A percentile compares a stretch with the other conserved stretches of the same genome.
Evolutionary conservation across 2,329 filamentous ascomycete genomes (phyloP).

Genomic region (Tolypocladium ovalisporum): DNA sequence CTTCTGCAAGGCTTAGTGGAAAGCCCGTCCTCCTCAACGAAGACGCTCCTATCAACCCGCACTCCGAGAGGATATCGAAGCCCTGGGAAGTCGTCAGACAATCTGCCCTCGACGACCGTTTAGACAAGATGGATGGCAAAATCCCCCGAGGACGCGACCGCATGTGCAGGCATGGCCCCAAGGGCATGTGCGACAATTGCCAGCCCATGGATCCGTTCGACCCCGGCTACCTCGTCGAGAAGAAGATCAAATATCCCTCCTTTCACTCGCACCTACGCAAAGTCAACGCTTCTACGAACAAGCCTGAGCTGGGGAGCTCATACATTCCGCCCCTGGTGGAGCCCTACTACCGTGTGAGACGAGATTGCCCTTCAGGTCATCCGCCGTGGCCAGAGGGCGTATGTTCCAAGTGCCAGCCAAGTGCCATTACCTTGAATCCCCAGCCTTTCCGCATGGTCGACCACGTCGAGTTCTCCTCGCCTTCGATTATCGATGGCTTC

Average conservation of each 20-base stretch:
- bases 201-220: conserved; percentile 95
- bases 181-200: conserved; percentile 99
- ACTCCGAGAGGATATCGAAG: conserved; percentile 42
- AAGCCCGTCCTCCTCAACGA: conserved; percentile 61
- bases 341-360: conserved; percentile 82
- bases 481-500: conserved; percentile 76
- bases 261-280: conserved; percentile 94
- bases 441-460: conserved; percentile 96
- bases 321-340: conserved; percentile 94
- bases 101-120: conserved; percentile 71
- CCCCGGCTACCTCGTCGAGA: conserved; percentile 76
- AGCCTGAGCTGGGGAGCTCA: conserved; percentile 83
- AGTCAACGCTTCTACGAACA: conserved; percentile 92
- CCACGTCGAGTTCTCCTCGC: conserved; percentile 89
- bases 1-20: conserved; percentile 65
- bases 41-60: conserved; percentile 56
- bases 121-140: conserved; percentile 86
- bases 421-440: conserved; percentile 88
- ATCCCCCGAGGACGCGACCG: conserved; percentile 68
- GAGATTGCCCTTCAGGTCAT: conserved; percentile 85
- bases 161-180: conserved; percentile 92
- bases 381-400: conserved; percentile 92
- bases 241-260: conserved; percentile 97
- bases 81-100: conserved; percentile 84
- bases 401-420: conserved; percentile 95